Percentiles rank a stretch among this genome's conserved stretches.
Conservation (phyloP, 495 filamentous ascomycete genomes). For the Xylaria telfairii region DNA sequence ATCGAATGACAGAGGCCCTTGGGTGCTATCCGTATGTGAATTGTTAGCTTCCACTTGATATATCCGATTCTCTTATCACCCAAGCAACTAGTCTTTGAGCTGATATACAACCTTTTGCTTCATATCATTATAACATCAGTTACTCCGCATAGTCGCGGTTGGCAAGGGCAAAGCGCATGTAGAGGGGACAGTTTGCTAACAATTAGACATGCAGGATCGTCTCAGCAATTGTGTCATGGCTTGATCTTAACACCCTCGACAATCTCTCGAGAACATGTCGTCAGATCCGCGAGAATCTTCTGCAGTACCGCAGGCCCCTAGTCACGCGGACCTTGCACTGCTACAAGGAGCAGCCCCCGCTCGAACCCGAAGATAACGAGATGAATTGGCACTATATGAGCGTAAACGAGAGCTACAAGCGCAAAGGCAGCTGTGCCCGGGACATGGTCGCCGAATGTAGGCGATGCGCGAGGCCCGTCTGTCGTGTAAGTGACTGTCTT, state of each 20-base stretch:
- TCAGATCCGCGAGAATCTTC: constrained; percentile 73
- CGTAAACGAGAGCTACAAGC: constrained; percentile 49
- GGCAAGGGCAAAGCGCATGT: constrained; percentile 14
- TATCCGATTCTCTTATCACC: constrained; percentile 32
- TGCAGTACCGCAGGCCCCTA: constrained; percentile 76
- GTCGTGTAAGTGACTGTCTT: constrained; percentile 63
- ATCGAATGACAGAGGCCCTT: constrained; percentile 76
- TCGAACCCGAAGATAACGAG: constrained; percentile 55
- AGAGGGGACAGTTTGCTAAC: constrained; percentile 37
- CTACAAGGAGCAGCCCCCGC: constrained; percentile 65
- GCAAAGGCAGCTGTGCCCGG: constrained; percentile 77
- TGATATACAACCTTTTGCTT: constrained; percentile 20
- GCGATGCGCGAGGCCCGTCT: constrained; percentile 75
- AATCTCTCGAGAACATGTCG: constrained; percentile 79
- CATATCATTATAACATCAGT: constrained; percentile 16
- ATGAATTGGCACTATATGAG: constrained; percentile 60
- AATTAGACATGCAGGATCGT: constrained; percentile 65
- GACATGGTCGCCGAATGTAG: constrained; percentile 86
- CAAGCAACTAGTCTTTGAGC: constrained; percentile 19
- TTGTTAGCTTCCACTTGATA: constrained; percentile 34
- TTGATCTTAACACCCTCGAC: constrained; percentile 87
- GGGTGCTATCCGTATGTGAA: constrained; percentile 84
- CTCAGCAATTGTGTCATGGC: constrained; percentile 70
- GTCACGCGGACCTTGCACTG: constrained; percentile 78
- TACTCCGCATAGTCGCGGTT: not conserved